Conservation (phyloP, 495 filamentous ascomycete genomes). For the Penicillium riverlandense region DNA sequence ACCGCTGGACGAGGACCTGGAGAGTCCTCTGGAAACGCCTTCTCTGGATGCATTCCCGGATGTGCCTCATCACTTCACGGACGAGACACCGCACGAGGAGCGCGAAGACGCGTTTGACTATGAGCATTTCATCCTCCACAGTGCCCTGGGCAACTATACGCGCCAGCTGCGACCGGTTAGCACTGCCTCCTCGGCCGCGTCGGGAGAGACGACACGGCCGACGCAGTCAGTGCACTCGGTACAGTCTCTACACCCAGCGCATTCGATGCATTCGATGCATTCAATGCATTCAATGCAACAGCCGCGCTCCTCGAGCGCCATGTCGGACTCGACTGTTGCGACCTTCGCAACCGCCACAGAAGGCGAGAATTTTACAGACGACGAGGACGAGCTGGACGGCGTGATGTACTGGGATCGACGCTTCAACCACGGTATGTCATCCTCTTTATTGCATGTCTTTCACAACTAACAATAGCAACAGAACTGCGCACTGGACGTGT, state of each 20-base stretch:
- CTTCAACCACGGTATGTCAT: conserved; percentile 31
- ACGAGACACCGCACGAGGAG: conserved; percentile 69
- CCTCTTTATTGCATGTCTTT: background rate
- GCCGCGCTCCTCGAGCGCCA: conserved; percentile 48
- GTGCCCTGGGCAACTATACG: conserved; percentile 68
- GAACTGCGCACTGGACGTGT: conserved; percentile 23
- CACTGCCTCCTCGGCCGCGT: conserved; percentile 53
- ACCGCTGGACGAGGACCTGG: conserved; percentile 32
- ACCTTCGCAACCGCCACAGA: conserved; percentile 83
- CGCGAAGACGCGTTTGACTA: conserved; percentile 97
- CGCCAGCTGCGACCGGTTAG: conserved; percentile 48
- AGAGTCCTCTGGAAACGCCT: conserved; percentile 9
- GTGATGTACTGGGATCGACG: conserved; percentile 37
- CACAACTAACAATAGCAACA: conserved; percentile 5
- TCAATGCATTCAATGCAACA: conserved; percentile 48
- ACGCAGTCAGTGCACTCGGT: conserved; percentile 27
- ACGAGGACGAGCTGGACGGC: conserved; percentile 33
- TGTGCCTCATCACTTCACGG: conserved; percentile 11
- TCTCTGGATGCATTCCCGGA: conserved; percentile 14
- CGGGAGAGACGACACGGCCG: conserved; percentile 64
- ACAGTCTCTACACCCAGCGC: conserved; percentile 57
- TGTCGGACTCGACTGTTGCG: conserved; percentile 67
- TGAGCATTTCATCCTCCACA: conserved; percentile 89
- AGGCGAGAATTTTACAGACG: conserved; percentile 36
- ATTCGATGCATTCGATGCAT: conserved; percentile 57